Evolutionary conservation across 192 early-diverging fungal genomes (phyloP), one percentile per base, ranked within the genome.

Genomic region (Chytriomyces sp.): DNA sequence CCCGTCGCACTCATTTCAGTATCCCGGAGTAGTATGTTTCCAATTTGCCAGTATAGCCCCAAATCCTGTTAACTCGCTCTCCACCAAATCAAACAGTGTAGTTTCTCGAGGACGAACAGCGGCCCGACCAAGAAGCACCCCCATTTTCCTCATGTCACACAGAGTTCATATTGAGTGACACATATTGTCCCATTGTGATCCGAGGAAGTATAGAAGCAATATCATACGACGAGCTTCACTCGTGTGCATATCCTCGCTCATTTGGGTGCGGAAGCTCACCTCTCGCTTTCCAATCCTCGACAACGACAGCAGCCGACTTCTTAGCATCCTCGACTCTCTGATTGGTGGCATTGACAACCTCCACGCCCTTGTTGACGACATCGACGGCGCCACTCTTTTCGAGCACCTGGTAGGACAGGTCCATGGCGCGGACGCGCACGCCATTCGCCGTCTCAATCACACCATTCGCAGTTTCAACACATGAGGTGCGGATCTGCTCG

Each of bases 311-410:
- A 8, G 36, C 66, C 8, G n/a, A 22, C 28, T n/a, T 69, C 54
- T 56, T 54, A 19, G 37, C 25, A 26, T 22, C 32, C 5, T 56
- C 66, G 19, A 33, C 31, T 7, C 30, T 32, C 3, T 53, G 14
- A 5, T 14, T 34, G 25, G 54, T 36, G 8, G 6, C 25, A 34
- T 25, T 53, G 1, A 38, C 54, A n/a, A n/a, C n/a, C n/a, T n/a
- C n/a, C n/a, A n/a, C n/a, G n/a, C n/a, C n/a, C n/a, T n/a, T n/a
- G n/a, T n/a, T n/a, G n/a, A n/a, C n/a, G n/a, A 56, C 66, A 19
- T 2, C 25, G 39, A 30, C 22, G 25, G 63, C 63, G 30, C 63
- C 63, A 30, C 40, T 52, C 44, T 65, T 65, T 49, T 65, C 63
- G 31, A 52, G 31, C 8, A 65, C 8, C 32, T 49, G 17, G 14